phyloP scores from a whole-genome alignment of 1,284 basidiomycete genomes.

The Leccinum pachyderme region DNA sequence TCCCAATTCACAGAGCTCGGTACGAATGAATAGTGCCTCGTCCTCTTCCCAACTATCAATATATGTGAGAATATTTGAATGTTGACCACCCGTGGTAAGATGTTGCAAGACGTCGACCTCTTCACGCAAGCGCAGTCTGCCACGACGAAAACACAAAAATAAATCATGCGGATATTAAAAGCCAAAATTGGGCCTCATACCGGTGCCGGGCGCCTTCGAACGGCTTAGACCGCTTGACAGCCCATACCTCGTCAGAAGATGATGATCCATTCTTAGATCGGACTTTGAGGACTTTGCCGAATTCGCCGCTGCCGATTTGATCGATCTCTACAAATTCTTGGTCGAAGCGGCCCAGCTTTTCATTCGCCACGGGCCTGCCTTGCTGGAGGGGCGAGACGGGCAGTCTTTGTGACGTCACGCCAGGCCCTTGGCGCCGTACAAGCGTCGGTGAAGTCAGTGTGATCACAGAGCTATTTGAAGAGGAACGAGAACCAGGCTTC shows the following conservation, averaged over 20 bases:
- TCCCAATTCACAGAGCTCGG: constrained; percentile 92
- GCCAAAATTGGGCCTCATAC: constrained; percentile 39
- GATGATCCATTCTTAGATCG: constrained; percentile 55
- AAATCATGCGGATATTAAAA: constrained; percentile 13
- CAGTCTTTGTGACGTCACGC: constrained; percentile 18
- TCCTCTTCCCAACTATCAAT: constrained; percentile 97
- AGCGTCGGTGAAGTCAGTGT: constrained; percentile 39
- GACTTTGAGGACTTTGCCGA: constrained; percentile 93
- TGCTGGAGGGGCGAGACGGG: constrained; percentile 16
- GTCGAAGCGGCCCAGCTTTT: constrained; percentile 62
- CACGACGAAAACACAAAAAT: constrained; percentile 13
- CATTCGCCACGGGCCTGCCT: constrained; percentile 11
- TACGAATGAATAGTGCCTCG: constrained; percentile 88
- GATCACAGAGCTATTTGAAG: constrained; percentile 47
- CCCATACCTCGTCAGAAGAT: constrained; percentile 59
- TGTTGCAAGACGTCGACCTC: constrained; percentile 93
- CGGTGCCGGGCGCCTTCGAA: constrained; percentile 91
- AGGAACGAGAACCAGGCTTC: constrained; percentile 54
- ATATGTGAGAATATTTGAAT: constrained; percentile 87
- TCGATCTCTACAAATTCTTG: constrained; percentile 80
- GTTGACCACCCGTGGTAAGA: constrained; percentile 47
- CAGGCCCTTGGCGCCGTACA: constrained; percentile 23
- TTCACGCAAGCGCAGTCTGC: constrained; percentile 84
- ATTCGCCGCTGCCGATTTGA: constrained; percentile 89
- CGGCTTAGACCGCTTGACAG: constrained; percentile 93